These are phyloP conservation scores for Stellera chamaejasme DNA, from an alignment of 345 rosid genomes.

Conservation along the genomic window DNA sequence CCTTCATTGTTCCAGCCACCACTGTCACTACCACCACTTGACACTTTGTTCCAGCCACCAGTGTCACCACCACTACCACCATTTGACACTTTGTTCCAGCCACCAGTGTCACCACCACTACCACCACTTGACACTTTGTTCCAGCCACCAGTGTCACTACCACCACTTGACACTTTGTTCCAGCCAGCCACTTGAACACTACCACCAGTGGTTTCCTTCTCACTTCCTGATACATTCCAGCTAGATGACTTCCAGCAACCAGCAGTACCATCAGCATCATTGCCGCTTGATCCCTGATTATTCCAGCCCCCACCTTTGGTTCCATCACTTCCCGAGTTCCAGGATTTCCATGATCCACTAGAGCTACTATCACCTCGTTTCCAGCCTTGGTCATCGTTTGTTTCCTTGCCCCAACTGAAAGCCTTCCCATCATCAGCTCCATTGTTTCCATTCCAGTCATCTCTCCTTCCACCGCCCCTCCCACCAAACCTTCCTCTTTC, in stretches of 20 bases:
- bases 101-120: constrained; percentile 1
- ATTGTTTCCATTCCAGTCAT: too few relatives aligned
- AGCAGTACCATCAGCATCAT: constrained; percentile 8
- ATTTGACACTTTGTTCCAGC: constrained; percentile 10
- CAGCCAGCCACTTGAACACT: constrained; percentile 11
- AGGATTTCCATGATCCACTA: constrained; percentile 14
- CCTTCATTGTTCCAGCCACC: constrained; percentile 11
- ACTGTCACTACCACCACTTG: constrained; percentile 1
- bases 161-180: constrained; percentile 7
- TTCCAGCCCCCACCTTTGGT: constrained; percentile 30
- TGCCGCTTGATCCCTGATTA: constrained; percentile 12
- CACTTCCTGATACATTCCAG: constrained; percentile 8
- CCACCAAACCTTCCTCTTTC: constrained; percentile 17
- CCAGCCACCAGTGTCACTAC: constrained; percentile 10
- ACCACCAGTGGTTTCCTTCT: constrained; percentile 2
- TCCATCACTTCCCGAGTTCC: constrained; percentile 18
- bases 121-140: constrained; percentile 3
- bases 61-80: neutral
- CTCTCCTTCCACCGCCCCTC: constrained; percentile 1
- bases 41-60: constrained; percentile 13
- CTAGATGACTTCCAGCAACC: constrained; percentile 11
- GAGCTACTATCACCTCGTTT: constrained; percentile 24
- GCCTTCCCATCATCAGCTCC: too few relatives aligned
- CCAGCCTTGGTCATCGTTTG: constrained; percentile 7
- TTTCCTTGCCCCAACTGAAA: too few relatives aligned